Evolutionary conservation across 2,329 filamentous ascomycete species (phyloP), one percentile per base, ranked within the genome.

Genomic region (Monosporascus sp.): DNA sequence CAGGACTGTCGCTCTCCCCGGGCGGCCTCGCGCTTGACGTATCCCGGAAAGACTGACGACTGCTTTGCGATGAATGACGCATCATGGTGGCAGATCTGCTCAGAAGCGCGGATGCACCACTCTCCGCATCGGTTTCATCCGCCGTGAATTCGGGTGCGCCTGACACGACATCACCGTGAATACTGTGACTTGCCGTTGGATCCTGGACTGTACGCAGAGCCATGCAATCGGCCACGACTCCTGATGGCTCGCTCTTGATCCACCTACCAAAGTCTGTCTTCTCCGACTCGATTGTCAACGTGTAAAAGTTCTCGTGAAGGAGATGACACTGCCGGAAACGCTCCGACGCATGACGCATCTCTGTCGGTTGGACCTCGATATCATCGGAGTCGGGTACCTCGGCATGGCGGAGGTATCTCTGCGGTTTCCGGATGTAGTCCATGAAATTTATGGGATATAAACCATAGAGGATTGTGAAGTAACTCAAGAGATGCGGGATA

Each of bases 381-480:
- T 89, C 86, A 57, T 91, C 86, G 1, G 84, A 80, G 48, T 85
- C 83, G 5, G 81, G 77, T 35, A 84, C 87, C 58, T 89, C 83
- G 41, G 87, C 83, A 62, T 88, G 85, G 47, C 89, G 85, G 9
- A 94, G 74, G 64, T 88, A 93, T 58, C 87, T 83, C 60, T 90
- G 84, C 3, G 89, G 89, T 64, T 93, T 93, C 52, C 89, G 82
- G 56, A 94, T 87, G 65, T 93, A 94, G 68, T 87, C 87, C 82
- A 90, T 88, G 61, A 94, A 90, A 66, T 93, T 93, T 64, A 93
- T 82, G 2, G 89, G 89, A 58, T 93, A 94, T 5, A 94, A 72
- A 0, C 89, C 90, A 60, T 94, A 94, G 0, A 94, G 75, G 25
- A 91, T 86, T 3, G 88, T 92, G 62, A 91, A 94, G 68, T 90